These are phyloP conservation scores for Pleurotus citrinopileatus DNA, from an alignment of 768 basidiomycete species.

Conservation along the genomic window DNA sequence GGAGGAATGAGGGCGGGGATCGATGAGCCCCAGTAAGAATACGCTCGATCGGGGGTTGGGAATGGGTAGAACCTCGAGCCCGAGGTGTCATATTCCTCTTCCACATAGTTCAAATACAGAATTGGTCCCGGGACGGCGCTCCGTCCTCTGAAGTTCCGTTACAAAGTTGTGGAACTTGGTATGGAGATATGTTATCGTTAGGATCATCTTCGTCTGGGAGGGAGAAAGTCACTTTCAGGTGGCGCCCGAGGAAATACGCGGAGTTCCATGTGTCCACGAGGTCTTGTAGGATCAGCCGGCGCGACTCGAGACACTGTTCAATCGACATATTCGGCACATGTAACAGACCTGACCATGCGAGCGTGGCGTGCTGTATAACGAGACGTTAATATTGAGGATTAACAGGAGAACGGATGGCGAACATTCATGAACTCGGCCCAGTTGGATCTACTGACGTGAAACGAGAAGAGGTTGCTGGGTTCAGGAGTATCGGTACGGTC, in stretches of 20 bases:
- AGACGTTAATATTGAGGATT: not conserved
- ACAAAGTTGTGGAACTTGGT: not conserved
- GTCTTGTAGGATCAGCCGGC: not conserved
- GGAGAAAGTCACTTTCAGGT: not conserved
- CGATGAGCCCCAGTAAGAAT: not conserved
- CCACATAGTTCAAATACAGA: not conserved
- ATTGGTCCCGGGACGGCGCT: not conserved
- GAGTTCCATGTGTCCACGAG: not conserved
- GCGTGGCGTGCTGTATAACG: not conserved
- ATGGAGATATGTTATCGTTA: not conserved
- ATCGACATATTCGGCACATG: not conserved
- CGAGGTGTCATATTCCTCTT: not conserved
- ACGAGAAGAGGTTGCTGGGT: not conserved
- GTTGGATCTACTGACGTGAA: not conserved
- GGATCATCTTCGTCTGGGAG: not conserved
- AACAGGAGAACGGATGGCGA: not conserved
- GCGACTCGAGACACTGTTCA: not conserved
- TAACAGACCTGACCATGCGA: not conserved
- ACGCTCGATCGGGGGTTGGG: not conserved
- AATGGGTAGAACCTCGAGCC: not conserved
- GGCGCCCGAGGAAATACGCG: not conserved
- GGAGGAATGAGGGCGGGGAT: not conserved
- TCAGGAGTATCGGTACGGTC: too few species aligned
- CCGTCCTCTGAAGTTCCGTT: not conserved
- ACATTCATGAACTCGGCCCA: not conserved